A percentile compares a stretch with the other conserved stretches of the same genome.
These are phyloP conservation scores for Spiromyces aspiralis DNA, from an alignment of 371 early-diverging fungal species.

Conservation along the genomic window DNA sequence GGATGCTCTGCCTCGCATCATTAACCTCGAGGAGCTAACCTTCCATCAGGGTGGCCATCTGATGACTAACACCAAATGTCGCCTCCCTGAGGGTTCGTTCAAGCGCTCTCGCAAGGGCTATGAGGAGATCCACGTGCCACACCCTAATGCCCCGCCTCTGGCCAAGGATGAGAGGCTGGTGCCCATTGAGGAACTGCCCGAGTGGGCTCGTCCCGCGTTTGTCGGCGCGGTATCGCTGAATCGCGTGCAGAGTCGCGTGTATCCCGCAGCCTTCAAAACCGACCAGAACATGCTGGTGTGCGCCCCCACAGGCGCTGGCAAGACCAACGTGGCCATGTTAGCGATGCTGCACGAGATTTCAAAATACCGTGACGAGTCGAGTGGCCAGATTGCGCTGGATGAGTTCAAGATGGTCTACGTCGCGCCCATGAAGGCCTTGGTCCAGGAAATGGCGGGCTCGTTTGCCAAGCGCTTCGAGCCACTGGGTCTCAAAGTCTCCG, in stretches of 20 bases:
- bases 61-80: conserved; percentile 92
- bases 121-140: conserved; percentile 94
- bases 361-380: conserved; percentile 51
- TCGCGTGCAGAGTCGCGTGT: conserved; percentile 83
- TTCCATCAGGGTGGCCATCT: conserved; percentile 87
- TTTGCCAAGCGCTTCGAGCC: conserved; percentile 61
- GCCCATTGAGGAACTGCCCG: conserved; percentile 55
- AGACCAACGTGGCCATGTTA: conserved; percentile 97
- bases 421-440: conserved; percentile 99
- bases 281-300: conserved; percentile 94
- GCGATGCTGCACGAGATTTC: conserved; percentile 77
- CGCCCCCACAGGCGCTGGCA: conserved; percentile 99
- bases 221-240: conserved; percentile 54
- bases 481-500: conserved; percentile 80
- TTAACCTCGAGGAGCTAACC: conserved; percentile 69
- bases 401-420: conserved; percentile 96
- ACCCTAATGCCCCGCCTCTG: conserved; percentile 51
- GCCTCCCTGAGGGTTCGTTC: conserved; percentile 86
- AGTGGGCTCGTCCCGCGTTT: conserved; percentile 82
- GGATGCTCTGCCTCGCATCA: conserved; percentile 27
- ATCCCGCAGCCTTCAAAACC: conserved; percentile 64
- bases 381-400: conserved; percentile 63
- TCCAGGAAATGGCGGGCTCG: conserved; percentile 93
- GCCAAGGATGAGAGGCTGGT: conserved; percentile 52
- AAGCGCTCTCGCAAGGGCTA: conserved; percentile 88